A percentile compares a stretch with the other conserved stretches of the same genome.
Evolutionary conservation across 352 stramenopile genomes (phyloP).

Genomic region (Phytophthora syringae): DNA sequence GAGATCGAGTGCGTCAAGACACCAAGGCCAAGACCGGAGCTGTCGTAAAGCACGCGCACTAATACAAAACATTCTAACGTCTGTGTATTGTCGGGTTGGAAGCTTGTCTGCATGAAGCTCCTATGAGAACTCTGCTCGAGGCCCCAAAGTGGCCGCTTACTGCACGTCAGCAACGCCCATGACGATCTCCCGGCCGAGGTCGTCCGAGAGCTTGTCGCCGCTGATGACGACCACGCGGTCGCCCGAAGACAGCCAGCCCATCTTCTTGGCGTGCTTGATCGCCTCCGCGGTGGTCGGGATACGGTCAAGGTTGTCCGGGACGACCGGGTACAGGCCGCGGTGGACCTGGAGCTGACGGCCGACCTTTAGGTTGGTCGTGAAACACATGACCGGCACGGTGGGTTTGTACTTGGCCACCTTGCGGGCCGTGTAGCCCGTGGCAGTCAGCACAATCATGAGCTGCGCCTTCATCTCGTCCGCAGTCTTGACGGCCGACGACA

Average conservation of each 20-base stretch:
- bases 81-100: conserved; percentile 23
- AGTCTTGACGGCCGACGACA: conserved; percentile 86
- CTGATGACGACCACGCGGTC: conserved; percentile 92
- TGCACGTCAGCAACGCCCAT: conserved; percentile 83
- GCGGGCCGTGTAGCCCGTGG: conserved; percentile 82
- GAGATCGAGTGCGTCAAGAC: conserved; percentile 41
- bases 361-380: conserved; percentile 87
- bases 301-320: conserved; percentile 63
- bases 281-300: conserved; percentile 83
- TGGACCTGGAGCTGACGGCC: conserved; percentile 93
- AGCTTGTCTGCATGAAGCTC: conserved; percentile 4
- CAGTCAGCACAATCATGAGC: conserved; percentile 86
- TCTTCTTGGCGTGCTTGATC: conserved; percentile 90
- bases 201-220: conserved; percentile 78
- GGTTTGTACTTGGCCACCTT: conserved; percentile 92
- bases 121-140: neutral
- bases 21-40: conserved; percentile 6
- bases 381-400: conserved; percentile 93
- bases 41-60: conserved; percentile 12
- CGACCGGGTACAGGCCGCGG: conserved; percentile 78
- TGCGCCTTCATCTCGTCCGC: conserved; percentile 86
- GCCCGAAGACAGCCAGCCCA: conserved; percentile 89
- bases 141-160: conserved; percentile 40
- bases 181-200: conserved; percentile 84
- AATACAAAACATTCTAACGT: conserved; percentile 35